Evolutionary conservation across 2,329 filamentous ascomycete species (phyloP), one percentile per base, ranked within the genome.

Genomic region (Botrytis hyacinthi): DNA sequence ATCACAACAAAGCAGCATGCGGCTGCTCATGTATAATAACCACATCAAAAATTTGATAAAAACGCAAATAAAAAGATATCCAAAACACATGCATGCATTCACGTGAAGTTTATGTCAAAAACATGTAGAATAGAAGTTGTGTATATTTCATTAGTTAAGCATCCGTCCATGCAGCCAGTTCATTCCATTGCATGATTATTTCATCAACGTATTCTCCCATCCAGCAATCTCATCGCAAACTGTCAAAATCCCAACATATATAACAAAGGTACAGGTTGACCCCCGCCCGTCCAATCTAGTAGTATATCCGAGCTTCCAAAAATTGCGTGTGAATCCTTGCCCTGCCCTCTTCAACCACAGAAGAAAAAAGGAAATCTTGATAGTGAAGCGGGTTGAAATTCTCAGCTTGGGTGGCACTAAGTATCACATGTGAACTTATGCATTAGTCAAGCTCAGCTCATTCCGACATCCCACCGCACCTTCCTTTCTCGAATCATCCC

Each of bases 401-500:
- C 35, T 68, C 37, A 42, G 66, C 35, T 42, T 32, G 22, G 48
- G 66, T 26, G 40, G 35, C 18, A 12, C 26, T 10, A 22, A 57
- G 48, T 32, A 42, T 57, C 54, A 12, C 26, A 68, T 40, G 51
- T 14, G 22, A 68, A 40, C 46, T 51, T 54, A 57, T 40, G 18
- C 20, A 42, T 40, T 29, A 22, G 22, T 37, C 35, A 20, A 32
- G 46, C 9, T n/a, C 37, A 44, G n/a, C 48, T 57, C 35, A 42
- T 57, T 57, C 66, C 18, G 37, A 57, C 2, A n/a, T 18, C n/a
- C 46, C 37, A 16, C n/a, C 6, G n/a, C 48, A 32, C 29, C 22
- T 14, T 69, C 29, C 66, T 42, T n/a, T 51, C 48, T 29, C 18
- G 20, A 32, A 71, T 76, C 74, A 80, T 68, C 76, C 76, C 51